A percentile compares a stretch with the other conserved stretches of the same genome.
Evolutionary conservation across 2,329 filamentous ascomycete genomes (phyloP).

Genomic region (Xylariomycetidae sp.): DNA sequence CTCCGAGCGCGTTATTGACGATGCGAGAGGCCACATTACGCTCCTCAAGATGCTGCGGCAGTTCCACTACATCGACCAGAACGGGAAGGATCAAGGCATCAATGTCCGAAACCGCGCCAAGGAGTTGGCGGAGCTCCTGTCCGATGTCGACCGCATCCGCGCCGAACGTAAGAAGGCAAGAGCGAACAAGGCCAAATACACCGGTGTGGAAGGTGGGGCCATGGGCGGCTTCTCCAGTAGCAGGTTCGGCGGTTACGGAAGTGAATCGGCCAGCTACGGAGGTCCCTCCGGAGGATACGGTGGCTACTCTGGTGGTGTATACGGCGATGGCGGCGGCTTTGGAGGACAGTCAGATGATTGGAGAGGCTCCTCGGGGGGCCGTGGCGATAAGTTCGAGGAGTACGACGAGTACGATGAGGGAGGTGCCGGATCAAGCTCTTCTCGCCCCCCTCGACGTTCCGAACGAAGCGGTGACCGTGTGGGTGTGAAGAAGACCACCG

Average conservation of each 20-base stretch:
- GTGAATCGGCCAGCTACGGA: slow-evolving; percentile 69
- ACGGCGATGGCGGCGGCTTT: slow-evolving; percentile 93
- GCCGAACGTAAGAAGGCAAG: slow-evolving; percentile 83
- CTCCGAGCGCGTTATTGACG: slow-evolving; percentile 94
- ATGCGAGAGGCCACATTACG: slow-evolving; percentile 89
- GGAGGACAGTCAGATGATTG: slow-evolving; percentile 72
- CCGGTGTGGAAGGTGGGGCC: slow-evolving; percentile 79
- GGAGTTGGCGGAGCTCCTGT: slow-evolving; percentile 86
- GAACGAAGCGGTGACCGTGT: slow-evolving; percentile 31
- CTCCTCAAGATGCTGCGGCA: slow-evolving; percentile 97
- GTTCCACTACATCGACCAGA: slow-evolving; percentile 93
- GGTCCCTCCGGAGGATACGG: slow-evolving; percentile 49
- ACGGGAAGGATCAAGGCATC: slow-evolving; percentile 96
- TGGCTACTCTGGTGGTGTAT: slow-evolving; percentile 67
- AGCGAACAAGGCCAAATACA: slow-evolving; percentile 87
- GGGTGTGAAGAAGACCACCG: slow-evolving; percentile 48
- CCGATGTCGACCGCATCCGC: slow-evolving; percentile 84
- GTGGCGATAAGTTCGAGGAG: slow-evolving; percentile 81
- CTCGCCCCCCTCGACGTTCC: slow-evolving; percentile 44
- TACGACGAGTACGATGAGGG: slow-evolving; percentile 95
- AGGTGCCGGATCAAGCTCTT: slow-evolving; percentile 44
- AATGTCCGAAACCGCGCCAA: slow-evolving; percentile 97
- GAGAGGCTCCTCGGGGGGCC: slow-evolving; percentile 50
- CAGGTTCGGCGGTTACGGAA: slow-evolving; percentile 88
- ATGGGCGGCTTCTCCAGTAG: slow-evolving; percentile 52